Evolutionary conservation across 768 basidiomycete genomes (phyloP), one percentile per base, ranked within the genome.

Genomic region (Lentinula raphanica): DNA sequence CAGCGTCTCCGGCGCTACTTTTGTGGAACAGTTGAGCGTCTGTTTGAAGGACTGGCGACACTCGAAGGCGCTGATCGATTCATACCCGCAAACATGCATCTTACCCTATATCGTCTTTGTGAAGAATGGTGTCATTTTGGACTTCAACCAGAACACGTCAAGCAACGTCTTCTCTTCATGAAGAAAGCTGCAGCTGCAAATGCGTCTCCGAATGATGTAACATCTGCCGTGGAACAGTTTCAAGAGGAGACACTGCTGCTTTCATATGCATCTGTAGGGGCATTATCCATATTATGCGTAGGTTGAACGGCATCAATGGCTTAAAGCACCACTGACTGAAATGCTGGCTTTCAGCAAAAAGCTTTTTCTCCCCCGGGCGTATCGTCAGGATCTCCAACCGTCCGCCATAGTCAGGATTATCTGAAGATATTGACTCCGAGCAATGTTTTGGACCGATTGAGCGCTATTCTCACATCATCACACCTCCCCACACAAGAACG

Each of bases 111-210:
- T 71, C 84, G 87, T 32, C 74, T 93, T 38, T 94, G 92, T 63
- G 92, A 95, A 70, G 92, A 94, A 65, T 97, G 94, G 94, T 96
- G 94, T 69, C 86, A 92, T 65, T 76, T 89, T 46, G 94, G 92
- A 5, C 80, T 84, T 29, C 85, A 90, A 64, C 79, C 84, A 0
- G 90, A 93, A 60, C 71, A 75, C n/a, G 80, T 83, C 38, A 88
- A 85, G 68, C 88, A 86, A 55, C 80, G 90, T 49, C 73, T 87
- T 42, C 78, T 82, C 25, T 65, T 80, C 56, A 93, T 94, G 84
- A 84, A 91, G 65, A 83, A 81, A 61, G 80, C 84, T 15, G 83
- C 80, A 9, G 79, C 80, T 0, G 78, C 79, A 38, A 76, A 77
- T n/a, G 82, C 84, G 19, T 78, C 82, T 8, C 76, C 80, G 35